A percentile compares a stretch with the other conserved stretches of the same genome.
These are phyloP conservation scores for Gardenia jasminoides DNA, from an alignment of 257 asterid genomes.

Conservation along the genomic window DNA sequence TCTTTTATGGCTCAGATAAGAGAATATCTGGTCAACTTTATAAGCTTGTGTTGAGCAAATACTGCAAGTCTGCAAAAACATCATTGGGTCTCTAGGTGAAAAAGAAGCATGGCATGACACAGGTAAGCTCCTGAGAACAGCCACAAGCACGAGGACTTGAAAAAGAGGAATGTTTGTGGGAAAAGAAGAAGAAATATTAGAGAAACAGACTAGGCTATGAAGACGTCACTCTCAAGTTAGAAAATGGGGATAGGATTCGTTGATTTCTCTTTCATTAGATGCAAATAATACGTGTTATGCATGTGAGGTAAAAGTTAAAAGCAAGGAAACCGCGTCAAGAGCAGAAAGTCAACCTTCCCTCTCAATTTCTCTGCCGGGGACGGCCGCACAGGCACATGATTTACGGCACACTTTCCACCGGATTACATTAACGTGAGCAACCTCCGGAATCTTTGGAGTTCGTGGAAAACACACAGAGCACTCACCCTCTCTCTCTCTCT, in stretches of 20 bases:
- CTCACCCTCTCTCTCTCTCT: not conserved
- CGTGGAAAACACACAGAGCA: not conserved
- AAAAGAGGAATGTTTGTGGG: no score
- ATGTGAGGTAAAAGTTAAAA: not conserved
- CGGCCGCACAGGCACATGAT: slow-evolving; percentile 7
- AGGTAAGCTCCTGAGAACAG: not conserved
- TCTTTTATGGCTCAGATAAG: not conserved
- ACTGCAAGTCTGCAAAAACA: not conserved
- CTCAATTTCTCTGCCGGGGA: slow-evolving; percentile 6
- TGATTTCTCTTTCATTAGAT: not conserved
- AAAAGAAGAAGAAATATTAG: no score
- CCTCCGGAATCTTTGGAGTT: slow-evolving; percentile 15
- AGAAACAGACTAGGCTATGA: no score
- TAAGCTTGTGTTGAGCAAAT: not conserved
- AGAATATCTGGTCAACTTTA: not conserved
- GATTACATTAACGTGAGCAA: not conserved
- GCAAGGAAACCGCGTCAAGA: slow-evolving; percentile 13
- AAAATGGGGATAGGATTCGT: not conserved
- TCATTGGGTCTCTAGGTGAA: not conserved
- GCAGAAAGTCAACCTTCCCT: not conserved
- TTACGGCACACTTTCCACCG: not conserved
- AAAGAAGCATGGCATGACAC: not conserved
- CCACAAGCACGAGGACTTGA: no score
- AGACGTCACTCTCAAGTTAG: not conserved
- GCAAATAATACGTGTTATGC: not conserved